Base-by-base conservation (phyloP, 192 early-diverging fungal genomes). In the Coemansia sp. region DNA sequence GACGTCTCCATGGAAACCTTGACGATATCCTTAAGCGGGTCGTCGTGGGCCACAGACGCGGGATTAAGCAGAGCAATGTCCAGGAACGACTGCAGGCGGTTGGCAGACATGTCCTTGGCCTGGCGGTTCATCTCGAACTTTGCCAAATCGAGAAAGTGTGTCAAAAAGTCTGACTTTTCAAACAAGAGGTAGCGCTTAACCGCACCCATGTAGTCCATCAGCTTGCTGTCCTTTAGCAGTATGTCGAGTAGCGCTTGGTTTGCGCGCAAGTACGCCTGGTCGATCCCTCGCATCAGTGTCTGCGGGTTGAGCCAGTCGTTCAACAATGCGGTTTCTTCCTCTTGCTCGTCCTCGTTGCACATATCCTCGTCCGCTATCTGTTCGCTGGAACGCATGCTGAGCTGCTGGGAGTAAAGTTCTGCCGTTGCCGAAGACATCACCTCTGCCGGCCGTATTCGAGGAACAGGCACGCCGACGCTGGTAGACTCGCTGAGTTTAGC, bases 151-250 rank as follows among this genome's bases (percentile, higher is more conserved):
- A 99, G 70, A 72, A 99, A 99, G 48, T 95, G 95, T 2, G 89
- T 92, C 50, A 99, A 75, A 69, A 92, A 99, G 70, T 99, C 98
- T 0, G 93, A 92, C 71, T 93, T 93, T 71, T 96, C 93, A 64
- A 98, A 85, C 61, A 99, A 84, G 56, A 97, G 92, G 75, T 94
- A 97, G 44, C 89, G 91, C 79, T 99, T 99, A 23, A 98, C 76
- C 5, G 95, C 96, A 81, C 90, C 72, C 73, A 97, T 81, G 19
- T 94, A 83, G 19, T 81, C 86, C 59, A 95, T 83, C 19, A 98
- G 81, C 65, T 92, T 79, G 62, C 92, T 85, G 37, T 94, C 92
- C 58, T 90, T 87, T 41, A 96, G 68, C 57, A 99, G 75, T 19
- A 97, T 69, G 64, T 89, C 83, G 21, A 99, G 67, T 10, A 99